phyloP scores from a whole-genome alignment of 1,139 yeast genomes.

The Protomyces lactucae-debilis region DNA sequence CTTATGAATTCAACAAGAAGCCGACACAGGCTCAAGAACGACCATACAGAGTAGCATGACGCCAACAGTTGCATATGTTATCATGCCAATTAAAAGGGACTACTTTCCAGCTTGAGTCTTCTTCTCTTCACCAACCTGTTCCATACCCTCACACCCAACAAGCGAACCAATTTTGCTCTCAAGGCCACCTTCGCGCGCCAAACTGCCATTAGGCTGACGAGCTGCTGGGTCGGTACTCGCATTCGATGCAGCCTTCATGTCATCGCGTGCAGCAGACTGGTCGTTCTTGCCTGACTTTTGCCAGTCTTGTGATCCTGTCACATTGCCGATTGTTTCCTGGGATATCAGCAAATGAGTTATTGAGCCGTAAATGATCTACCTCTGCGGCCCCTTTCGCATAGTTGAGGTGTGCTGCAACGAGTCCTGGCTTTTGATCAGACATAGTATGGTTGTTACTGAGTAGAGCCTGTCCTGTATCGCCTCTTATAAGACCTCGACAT shows the following conservation, averaged over 20 bases:
- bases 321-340: slow-evolving; percentile 25
- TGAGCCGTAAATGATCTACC: neutral
- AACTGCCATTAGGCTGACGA: slow-evolving; percentile 5
- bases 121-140: slow-evolving; percentile 18
- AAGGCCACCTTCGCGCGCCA: slow-evolving; percentile 20
- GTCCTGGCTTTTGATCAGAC: slow-evolving; percentile 18
- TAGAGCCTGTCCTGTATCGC: too few species aligned
- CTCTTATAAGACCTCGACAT: too few species aligned
- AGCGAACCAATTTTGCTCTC: slow-evolving; percentile 18
- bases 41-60: too few species aligned
- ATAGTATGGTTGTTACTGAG: neutral
- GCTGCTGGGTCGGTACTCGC: slow-evolving; percentile 2
- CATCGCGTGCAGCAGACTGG: slow-evolving; percentile 14
- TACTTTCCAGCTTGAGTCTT: slow-evolving; percentile 20
- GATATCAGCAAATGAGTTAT: neutral
- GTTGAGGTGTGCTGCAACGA: slow-evolving; percentile 11
- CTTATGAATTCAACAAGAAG: too few species aligned
- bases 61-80: too few species aligned
- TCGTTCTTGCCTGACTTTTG: slow-evolving; percentile 7
- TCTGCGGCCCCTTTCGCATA: slow-evolving; percentile 26
- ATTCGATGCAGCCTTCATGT: slow-evolving; percentile 21
- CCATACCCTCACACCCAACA: slow-evolving; percentile 27
- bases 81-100: neutral
- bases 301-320: slow-evolving; percentile 25
- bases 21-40: too few species aligned